These are phyloP conservation scores for Leishmania lainsoni DNA, from an alignment of 208 protist species.

Conservation along the genomic window DNA sequence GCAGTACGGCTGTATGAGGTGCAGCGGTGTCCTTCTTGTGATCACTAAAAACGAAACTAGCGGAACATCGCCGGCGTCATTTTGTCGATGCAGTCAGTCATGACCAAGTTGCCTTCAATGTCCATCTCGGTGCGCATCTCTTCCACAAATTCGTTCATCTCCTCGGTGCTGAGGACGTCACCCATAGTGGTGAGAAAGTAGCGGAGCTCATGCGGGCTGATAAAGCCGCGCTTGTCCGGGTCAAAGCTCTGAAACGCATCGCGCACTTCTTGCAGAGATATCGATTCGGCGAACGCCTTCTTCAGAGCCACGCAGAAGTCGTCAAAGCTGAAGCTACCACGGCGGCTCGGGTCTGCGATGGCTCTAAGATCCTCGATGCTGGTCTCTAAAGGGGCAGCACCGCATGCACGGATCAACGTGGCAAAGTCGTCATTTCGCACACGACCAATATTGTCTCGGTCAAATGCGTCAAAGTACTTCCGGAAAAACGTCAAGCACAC, in stretches of 20 bases:
- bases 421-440: slow-evolving; percentile 58
- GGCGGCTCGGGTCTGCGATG: slow-evolving; percentile 64
- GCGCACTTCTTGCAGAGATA: slow-evolving; percentile 72
- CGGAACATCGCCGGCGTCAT: slow-evolving; percentile 85
- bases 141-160: slow-evolving; percentile 91
- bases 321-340: slow-evolving; percentile 76
- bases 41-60: slow-evolving; percentile 14
- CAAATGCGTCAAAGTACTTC: slow-evolving; percentile 75
- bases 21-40: neutral
- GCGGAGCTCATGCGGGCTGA: slow-evolving; percentile 93
- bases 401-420: slow-evolving; percentile 72
- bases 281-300: slow-evolving; percentile 55
- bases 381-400: slow-evolving; percentile 66
- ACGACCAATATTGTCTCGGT: slow-evolving; percentile 80
- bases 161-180: slow-evolving; percentile 89
- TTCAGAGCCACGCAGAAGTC: slow-evolving; percentile 77
- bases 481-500: slow-evolving; percentile 56
- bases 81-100: slow-evolving; percentile 77
- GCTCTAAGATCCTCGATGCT: slow-evolving; percentile 54
- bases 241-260: slow-evolving; percentile 96
- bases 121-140: slow-evolving; percentile 87
- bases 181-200: slow-evolving; percentile 95
- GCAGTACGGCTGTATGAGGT: neutral
- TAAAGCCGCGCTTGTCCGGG: slow-evolving; percentile 90
- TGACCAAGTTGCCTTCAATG: slow-evolving; percentile 88